Percentiles rank a stretch among this genome's conserved stretches.
phyloP scores from a whole-genome alignment of 225 moss, liverwort and hornwort genomes.

The Takakia lepidozioides region DNA sequence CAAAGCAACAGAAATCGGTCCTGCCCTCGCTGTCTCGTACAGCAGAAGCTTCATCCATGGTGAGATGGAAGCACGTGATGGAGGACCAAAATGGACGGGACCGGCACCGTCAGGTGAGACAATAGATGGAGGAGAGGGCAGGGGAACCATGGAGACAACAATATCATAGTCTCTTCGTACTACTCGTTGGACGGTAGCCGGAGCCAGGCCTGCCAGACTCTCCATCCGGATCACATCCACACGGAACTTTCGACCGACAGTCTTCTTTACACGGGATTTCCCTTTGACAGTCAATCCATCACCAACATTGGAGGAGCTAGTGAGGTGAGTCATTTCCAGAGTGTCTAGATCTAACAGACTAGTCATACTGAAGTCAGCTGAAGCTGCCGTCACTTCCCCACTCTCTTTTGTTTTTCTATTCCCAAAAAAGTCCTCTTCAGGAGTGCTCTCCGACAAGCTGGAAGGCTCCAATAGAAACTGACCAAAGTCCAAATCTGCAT shows the following conservation, averaged over 20 bases:
- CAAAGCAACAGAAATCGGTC: slow-evolving; percentile 53
- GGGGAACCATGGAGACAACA: slow-evolving; percentile 96
- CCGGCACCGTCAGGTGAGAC: slow-evolving; percentile 77
- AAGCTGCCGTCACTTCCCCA: slow-evolving; percentile 5
- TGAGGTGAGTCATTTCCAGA: slow-evolving; percentile 10
- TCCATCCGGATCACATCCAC: slow-evolving; percentile 96
- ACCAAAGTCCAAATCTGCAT: slow-evolving; percentile 17
- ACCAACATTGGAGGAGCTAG: slow-evolving; percentile 21
- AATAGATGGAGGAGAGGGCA: slow-evolving; percentile 87
- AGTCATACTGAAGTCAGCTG: slow-evolving; percentile 7
- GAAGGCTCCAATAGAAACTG: slow-evolving; percentile 62
- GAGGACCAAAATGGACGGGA: slow-evolving; percentile 96
- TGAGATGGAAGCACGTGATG: slow-evolving; percentile 74
- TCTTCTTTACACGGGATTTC: slow-evolving; percentile 30
- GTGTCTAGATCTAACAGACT: slow-evolving; percentile 6
- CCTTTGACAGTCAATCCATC: slow-evolving; percentile 33
- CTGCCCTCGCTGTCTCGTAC: slow-evolving; percentile 60
- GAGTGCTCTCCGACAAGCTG: slow-evolving; percentile 15
- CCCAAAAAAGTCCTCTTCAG: no score
- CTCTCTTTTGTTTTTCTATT: slow-evolving; percentile 10
- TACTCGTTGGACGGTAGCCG: slow-evolving; percentile 85
- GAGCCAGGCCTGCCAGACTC: slow-evolving; percentile 85
- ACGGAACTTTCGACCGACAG: slow-evolving; percentile 45
- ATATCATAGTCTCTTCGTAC: slow-evolving; percentile 91
- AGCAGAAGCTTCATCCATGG: slow-evolving; percentile 98